Base-by-base conservation (phyloP, 2,329 filamentous ascomycete species). In the Colletotrichum gloeosporioides region DNA sequence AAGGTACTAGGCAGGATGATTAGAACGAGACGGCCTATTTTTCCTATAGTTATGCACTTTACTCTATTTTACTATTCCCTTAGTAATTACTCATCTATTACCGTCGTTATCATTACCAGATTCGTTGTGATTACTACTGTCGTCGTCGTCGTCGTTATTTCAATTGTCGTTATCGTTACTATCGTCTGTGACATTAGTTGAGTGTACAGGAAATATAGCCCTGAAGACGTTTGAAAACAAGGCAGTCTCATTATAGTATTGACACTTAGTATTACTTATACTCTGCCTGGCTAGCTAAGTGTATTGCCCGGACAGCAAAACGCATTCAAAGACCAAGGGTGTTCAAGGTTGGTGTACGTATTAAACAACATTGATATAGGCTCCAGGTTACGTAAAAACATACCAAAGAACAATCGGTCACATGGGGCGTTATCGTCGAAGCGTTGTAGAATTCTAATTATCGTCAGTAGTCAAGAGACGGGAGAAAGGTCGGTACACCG, bases 241-340 rank as follows among this genome's bases (percentile, higher is more conserved):
- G 36, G 4, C 0, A 39, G 36, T 39, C 36, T 1, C 16, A 18
- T 39, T 4, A 49, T 9, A 22, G 22, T 22, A 12, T 0, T n/a
- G 18, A n/a, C 1, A 2, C 9, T n/a, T 0, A 7, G 18, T n/a
- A 12, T 12, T 3, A 49, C 18, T n/a, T 12, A 10, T 49, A n/a
- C 39, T 18, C 36, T 44, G 36, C 2, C 16, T 44, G 2, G 1
- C 36, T 18, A 39, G 36, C 36, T 39, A 39, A 9, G 4, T 18
- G 36, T 18, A 39, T 39, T 44, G 39, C 9, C 18, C 0, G 5
- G 39, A 44, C 39, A 44, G 39, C 39, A 44, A 6, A 44, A 0
- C 39, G 18, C 39, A 44, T 6, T 44, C 2, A 49, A 49, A 7
- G n/a, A 7, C 18, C 0, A 12, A 49, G 0, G 18, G 18, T 49